Evolutionary conservation across 78 protist species (phyloP), one percentile per base, ranked within the genome.

Genomic region (Protostelium mycophagum): DNA sequence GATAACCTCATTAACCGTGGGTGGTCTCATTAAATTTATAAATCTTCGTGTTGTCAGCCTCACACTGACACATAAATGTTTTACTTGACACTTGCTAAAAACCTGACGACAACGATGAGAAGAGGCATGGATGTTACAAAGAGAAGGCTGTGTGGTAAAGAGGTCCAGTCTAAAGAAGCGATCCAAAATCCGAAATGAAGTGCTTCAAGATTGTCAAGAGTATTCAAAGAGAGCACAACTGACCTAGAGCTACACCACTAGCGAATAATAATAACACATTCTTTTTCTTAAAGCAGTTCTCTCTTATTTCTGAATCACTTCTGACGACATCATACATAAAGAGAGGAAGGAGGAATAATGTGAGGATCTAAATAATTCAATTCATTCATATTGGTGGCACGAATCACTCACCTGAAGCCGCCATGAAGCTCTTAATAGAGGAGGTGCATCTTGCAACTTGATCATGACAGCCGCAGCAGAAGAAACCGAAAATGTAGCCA

Each of bases 171-270:
- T 31, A 94, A 51, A 31, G 86, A 37, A 29, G 34, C 83, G 0
- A 94, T 38, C 96, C 96, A 94, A 29, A 88, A 36, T 29, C 86
- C 94, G 87, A 94, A 94, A 38, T 94, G 96, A 1, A 85, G 35
- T 5, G 73, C 73, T 51, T 51, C 73, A 16, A 51, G 5, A 16
- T 25, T 51, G 5, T 51, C 5, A 16, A 51, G 73, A 51, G 31
- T 5, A 51, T 51, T 51, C 73, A 51, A 16, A 51, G 5, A 16
- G 31, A 51, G 73, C 5, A 16, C 5, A 16, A 51, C 73, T 51
- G 5, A 51, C 73, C 73, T 25, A 51, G 73, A 25, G 73, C 73
- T 25, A 51, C 73, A 51, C 73, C 73, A 51, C 73, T 51, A 16
- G 16, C 31, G 73, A 51, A 16, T 5, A 16, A 25, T 51, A 51